Conservation (phyloP, 805 yeast species). For the Candida silvatica region DNA sequence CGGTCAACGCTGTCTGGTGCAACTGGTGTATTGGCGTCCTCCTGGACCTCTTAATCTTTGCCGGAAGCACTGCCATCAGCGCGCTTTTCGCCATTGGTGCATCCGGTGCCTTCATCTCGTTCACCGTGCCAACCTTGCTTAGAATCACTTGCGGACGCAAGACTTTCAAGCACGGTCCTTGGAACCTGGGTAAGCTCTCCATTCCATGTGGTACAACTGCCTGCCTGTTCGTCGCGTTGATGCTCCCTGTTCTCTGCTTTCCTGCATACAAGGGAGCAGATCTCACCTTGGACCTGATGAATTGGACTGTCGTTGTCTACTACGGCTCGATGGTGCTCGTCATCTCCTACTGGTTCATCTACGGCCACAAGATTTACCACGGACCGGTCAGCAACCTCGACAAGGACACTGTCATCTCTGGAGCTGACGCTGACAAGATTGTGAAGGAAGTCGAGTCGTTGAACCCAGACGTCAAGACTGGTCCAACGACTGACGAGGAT, state of each 20-base stretch:
- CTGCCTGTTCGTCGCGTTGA: constrained; percentile 38
- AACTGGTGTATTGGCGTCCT: constrained; percentile 48
- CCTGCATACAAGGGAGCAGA: constrained; percentile 36
- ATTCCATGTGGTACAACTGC: constrained; percentile 41
- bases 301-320: constrained; percentile 57
- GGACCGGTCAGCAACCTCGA: constrained; percentile 50
- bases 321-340: constrained; percentile 50
- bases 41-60: constrained; percentile 51
- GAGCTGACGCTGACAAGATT: not conserved
- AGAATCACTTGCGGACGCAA: constrained; percentile 47
- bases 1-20: constrained; percentile 56
- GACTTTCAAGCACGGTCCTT: constrained; percentile 55
- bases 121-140: constrained; percentile 53
- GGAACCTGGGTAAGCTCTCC: constrained; percentile 50
- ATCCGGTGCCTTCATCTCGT: constrained; percentile 58
- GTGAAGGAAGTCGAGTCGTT: not conserved
- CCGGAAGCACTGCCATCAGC: constrained; percentile 50
- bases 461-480: not conserved
- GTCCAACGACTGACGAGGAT: no score
- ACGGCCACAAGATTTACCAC: constrained; percentile 50
- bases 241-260: constrained; percentile 56
- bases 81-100: constrained; percentile 73
- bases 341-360: constrained; percentile 38
- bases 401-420: not conserved
- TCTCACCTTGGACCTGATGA: constrained; percentile 35